These are phyloP conservation scores for Penicillium riverlandense DNA, from an alignment of 495 filamentous ascomycete genomes.

Conservation along the genomic window DNA sequence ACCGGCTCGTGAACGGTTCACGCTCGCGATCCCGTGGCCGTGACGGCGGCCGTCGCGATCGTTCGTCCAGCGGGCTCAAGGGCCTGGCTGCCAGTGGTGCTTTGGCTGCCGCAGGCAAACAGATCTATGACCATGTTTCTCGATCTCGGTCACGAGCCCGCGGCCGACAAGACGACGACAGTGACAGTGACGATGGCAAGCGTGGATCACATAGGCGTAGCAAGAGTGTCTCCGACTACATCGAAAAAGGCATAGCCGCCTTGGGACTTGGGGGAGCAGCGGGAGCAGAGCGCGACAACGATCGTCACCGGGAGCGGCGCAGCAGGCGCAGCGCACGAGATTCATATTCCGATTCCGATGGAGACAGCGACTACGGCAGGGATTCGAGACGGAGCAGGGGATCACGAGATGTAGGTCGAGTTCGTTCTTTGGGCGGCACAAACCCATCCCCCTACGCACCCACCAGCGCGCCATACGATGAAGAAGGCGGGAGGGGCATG, in stretches of 20 bases:
- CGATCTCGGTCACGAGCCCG: conserved; percentile 56
- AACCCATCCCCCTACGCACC: conserved; percentile 9
- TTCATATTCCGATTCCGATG: conserved; percentile 38
- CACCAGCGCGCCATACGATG: conserved; percentile 11
- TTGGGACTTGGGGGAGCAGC: conserved; percentile 43
- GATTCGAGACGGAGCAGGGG: conserved; percentile 38
- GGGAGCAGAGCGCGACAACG: conserved; percentile 27
- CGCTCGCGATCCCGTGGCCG: conserved; percentile 45
- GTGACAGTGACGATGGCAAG: conserved; percentile 39
- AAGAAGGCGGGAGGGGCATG: neutral
- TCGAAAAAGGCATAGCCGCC: conserved; percentile 46
- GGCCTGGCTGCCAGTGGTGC: conserved; percentile 68
- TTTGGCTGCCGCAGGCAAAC: conserved; percentile 75
- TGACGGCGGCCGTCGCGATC: conserved; percentile 27
- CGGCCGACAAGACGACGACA: conserved; percentile 37
- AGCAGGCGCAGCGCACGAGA: conserved; percentile 18
- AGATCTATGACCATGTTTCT: conserved; percentile 55
- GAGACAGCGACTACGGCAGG: conserved; percentile 48
- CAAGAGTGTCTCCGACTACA: conserved; percentile 52
- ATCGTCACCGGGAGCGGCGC: conserved; percentile 17
- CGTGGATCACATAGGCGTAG: conserved; percentile 40
- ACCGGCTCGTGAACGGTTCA: conserved; percentile 69
- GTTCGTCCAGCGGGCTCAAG: conserved; percentile 44
- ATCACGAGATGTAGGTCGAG: conserved; percentile 47
- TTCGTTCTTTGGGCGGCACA: conserved; percentile 14